phyloP scores from a whole-genome alignment of 257 asterid genomes.

The Asclepias syriaca region DNA sequence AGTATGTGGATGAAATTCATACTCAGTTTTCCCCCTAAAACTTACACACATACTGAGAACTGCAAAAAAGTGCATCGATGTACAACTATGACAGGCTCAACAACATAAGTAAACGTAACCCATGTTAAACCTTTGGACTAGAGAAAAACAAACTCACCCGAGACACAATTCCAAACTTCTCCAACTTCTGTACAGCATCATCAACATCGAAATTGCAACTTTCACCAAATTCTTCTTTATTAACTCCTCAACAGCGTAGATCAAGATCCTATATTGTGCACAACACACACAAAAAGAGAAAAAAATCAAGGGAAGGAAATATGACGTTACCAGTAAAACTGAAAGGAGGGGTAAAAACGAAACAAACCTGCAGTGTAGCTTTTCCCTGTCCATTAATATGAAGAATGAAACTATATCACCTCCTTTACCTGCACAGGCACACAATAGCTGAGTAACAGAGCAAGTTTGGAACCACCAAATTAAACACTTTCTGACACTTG shows the following conservation, averaged over 20 bases:
- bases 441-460: neutral
- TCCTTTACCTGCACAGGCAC: slow-evolving; percentile 77
- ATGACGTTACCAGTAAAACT: slow-evolving; percentile 6
- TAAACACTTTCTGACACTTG: neutral
- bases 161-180: slow-evolving; percentile 77
- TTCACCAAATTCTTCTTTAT: slow-evolving; percentile 89
- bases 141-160: slow-evolving; percentile 51
- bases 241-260: slow-evolving; percentile 73
- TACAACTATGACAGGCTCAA: neutral
- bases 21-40: neutral
- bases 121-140: neutral
- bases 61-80: neutral
- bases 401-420: slow-evolving; percentile 91
- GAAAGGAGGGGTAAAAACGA: neutral
- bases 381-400: slow-evolving; percentile 96
- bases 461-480: neutral
- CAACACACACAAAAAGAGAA: neutral
- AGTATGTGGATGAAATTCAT: neutral
- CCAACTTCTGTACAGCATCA: slow-evolving; percentile 87
- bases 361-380: slow-evolving; percentile 78
- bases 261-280: slow-evolving; percentile 67
- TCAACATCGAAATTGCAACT: slow-evolving; percentile 84
- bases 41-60: neutral
- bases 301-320: slow-evolving; percentile 7
- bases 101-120: neutral